These are phyloP conservation scores for Gaeumannomyces sp. DNA, from an alignment of 2,329 filamentous ascomycete species.

Conservation along the genomic window DNA sequence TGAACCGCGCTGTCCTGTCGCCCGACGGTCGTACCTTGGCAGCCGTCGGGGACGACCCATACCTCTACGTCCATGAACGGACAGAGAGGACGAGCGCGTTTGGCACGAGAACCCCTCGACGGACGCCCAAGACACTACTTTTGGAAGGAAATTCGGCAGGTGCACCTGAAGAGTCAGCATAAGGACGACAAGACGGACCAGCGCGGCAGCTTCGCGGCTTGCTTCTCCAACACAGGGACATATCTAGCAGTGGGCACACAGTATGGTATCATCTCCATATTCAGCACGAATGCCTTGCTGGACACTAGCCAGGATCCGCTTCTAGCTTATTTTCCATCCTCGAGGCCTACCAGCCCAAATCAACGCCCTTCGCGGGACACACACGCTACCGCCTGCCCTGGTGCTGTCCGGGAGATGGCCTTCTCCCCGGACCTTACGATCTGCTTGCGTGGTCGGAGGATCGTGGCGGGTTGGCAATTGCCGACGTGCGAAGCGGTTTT, in stretches of 20 bases:
- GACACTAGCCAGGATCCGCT: slow-evolving; percentile 50
- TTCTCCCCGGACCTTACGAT: slow-evolving; percentile 90
- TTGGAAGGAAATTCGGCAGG: slow-evolving; percentile 46
- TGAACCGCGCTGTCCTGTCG: slow-evolving; percentile 92
- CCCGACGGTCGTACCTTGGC: slow-evolving; percentile 76
- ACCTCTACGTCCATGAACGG: slow-evolving; percentile 74
- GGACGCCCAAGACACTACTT: slow-evolving; percentile 26
- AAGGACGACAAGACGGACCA: slow-evolving; percentile 48
- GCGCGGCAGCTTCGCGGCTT: slow-evolving; percentile 69
- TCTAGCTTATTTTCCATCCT: slow-evolving; percentile 71
- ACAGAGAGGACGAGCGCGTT: slow-evolving; percentile 23
- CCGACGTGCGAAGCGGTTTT: slow-evolving; percentile 64
- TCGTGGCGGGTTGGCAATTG: slow-evolving; percentile 66
- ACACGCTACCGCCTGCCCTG: slow-evolving; percentile 49
- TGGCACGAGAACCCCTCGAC: not conserved
- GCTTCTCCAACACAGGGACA: slow-evolving; percentile 65
- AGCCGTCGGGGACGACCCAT: slow-evolving; percentile 82
- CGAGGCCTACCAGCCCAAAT: slow-evolving; percentile 45
- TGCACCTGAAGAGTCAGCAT: slow-evolving; percentile 53
- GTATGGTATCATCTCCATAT: slow-evolving; percentile 72
- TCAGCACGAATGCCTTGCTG: slow-evolving; percentile 49
- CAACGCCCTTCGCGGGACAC: not conserved
- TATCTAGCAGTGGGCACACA: slow-evolving; percentile 74
- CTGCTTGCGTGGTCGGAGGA: slow-evolving; percentile 93
- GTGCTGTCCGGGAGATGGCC: slow-evolving; percentile 83